Conservation (phyloP, 2,329 filamentous ascomycete genomes). For the Alternaria triticina region DNA sequence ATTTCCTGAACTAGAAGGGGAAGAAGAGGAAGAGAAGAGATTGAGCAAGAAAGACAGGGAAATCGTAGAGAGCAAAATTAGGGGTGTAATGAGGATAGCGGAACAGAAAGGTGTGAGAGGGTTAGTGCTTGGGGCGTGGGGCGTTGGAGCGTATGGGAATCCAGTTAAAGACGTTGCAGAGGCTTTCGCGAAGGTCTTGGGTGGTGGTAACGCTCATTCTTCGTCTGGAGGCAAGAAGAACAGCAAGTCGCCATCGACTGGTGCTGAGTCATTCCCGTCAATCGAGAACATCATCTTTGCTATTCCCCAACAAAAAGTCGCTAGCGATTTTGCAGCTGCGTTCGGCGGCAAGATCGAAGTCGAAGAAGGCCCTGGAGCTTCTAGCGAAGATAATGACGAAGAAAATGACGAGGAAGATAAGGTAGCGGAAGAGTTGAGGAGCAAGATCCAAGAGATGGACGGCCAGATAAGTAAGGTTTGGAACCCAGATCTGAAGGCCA, state of each 20-base stretch:
- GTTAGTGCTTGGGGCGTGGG: slow-evolving; percentile 69
- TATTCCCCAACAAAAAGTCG: slow-evolving; percentile 60
- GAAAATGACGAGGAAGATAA: slow-evolving; percentile 30
- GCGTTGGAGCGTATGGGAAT: slow-evolving; percentile 69
- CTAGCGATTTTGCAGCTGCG: slow-evolving; percentile 57
- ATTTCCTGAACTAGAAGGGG: slow-evolving; percentile 58
- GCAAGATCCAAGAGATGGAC: slow-evolving; percentile 47
- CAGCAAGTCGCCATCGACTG: slow-evolving; percentile 12
- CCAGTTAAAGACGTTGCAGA: slow-evolving; percentile 64
- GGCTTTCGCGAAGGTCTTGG: slow-evolving; percentile 57
- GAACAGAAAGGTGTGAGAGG: slow-evolving; percentile 53
- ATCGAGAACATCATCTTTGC: slow-evolving; percentile 65
- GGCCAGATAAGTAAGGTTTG: slow-evolving; percentile 41
- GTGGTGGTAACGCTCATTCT: not conserved
- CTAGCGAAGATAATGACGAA: slow-evolving; percentile 32
- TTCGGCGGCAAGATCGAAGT: slow-evolving; percentile 54
- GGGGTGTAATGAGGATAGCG: slow-evolving; percentile 60
- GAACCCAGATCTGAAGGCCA: slow-evolving; percentile 43
- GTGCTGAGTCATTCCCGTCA: slow-evolving; percentile 49
- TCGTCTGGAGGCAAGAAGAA: slow-evolving; percentile 32
- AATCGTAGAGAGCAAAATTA: slow-evolving; percentile 62
- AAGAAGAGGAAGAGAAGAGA: slow-evolving; percentile 48
- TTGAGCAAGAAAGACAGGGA: slow-evolving; percentile 57
- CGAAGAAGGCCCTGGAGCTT: slow-evolving; percentile 49
- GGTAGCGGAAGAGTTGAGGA: slow-evolving; percentile 36